Evolutionary conservation across 2,329 filamentous ascomycete species (phyloP), one percentile per base, ranked within the genome.

Genomic region (Colletotrichum costaricense): DNA sequence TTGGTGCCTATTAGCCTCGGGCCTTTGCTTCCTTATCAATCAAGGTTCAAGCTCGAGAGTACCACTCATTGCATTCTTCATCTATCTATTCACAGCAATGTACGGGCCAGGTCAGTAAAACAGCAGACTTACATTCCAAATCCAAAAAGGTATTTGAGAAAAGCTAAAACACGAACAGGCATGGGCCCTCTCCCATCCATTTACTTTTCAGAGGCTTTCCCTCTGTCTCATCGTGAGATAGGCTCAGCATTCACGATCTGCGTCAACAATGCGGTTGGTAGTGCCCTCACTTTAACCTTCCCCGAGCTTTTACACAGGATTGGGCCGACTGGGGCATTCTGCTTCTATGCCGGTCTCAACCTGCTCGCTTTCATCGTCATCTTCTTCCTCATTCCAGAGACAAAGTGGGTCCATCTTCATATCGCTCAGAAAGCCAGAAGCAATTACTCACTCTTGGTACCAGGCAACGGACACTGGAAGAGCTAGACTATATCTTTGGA

Each of bases 311-410:
- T 85, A 77, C 84, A 49, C 78, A 86, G 14, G 78, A 84, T 81
- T 1, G 77, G 77, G 1, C 76, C 81, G 0, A 80, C 79, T 5
- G 81, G 81, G 7, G 88, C 89, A 2, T 92, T 93, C 76, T 86
- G 89, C 3, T 91, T 93, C 78, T 93, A 92, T 72, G 86, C 81
- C 16, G 89, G 82, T 0, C 81, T 93, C 8, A 93, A 93, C 75
- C 75, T 92, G 4, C 78, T 89, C 2, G 91, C 91, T 0, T 84
- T 92, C 19, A 71, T 90, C 28, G 88, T 93, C 84, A 92, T 93
- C 75, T 92, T 92, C 83, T 82, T 92, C 54, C 89, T 87, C 78
- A 81, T 90, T 0, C 88, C 88, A 1, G 88, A 90, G 78, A 89
- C 88, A 4, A 90, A 88, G 80, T 79, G 73, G 49, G 69, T 69